Base-by-base conservation (phyloP, 2,329 filamentous ascomycete species). In the Colletotrichum sp. region DNA sequence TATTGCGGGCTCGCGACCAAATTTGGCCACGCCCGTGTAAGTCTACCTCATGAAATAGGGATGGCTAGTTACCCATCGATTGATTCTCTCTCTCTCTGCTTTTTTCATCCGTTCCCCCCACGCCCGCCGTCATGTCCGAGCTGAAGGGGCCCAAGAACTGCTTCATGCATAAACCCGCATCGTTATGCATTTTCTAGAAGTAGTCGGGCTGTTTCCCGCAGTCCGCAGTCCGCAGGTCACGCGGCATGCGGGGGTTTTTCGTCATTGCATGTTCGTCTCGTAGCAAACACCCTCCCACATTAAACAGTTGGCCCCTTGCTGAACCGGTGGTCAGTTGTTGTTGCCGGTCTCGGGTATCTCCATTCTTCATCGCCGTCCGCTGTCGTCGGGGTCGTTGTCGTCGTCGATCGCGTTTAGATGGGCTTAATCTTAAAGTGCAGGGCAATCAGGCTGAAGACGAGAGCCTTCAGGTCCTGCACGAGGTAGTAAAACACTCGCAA, bases 401-500 rank as follows among this genome's bases (percentile, higher is more conserved):
- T 49, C 12, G 36, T 49, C 12, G 9, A 16, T 59, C 64, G 49
- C 65, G 72, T 70, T 85, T 84, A 95, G 80, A 95, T 95, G 4
- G 93, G 93, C 88, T 95, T 95, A 85, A 95, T 95, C 93, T 99
- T 99, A 90, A 99, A 99, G 87, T 99, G 97, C 78, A 99, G 90
- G 4, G 95, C 95, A 81, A 99, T 99, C 79, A 99, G 87, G 70
- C 96, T 98, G 85, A 99, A 99, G 5, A 99, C 95, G 49, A 99
- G 89, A 0, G 97, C 97, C 87, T 99, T 99, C 30, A 99, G 88
- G 83, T 99, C 97, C 83, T 99, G 97, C 7, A 99, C 96, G 9
- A 99, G 93, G 83, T 99, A 99, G 89, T 99, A 99, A 86, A 99
- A 99, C 5, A 99, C 97, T 66, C 97, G 93, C 15, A 99, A 91